Base-by-base conservation (phyloP, 257 asterid species). In the Ehretia macrophylla region DNA sequence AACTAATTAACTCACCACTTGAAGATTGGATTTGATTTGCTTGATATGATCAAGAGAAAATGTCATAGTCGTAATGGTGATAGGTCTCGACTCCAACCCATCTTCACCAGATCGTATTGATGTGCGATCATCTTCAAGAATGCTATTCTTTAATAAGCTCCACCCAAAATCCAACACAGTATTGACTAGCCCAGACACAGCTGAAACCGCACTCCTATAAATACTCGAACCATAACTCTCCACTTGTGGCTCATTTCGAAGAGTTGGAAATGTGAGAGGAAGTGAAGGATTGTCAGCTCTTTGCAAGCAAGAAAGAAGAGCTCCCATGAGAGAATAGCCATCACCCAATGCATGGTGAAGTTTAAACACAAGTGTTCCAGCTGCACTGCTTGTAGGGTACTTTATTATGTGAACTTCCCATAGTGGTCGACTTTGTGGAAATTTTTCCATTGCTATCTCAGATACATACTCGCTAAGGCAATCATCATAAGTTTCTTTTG, bases 281-380 rank as follows among this genome's bases (percentile, higher is more conserved):
- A 78, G 75, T 4, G 75, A 68, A 53, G 83, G 73, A 39, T 78
- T 57, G 46, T 74, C 83, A 8, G 65, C n/a, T n/a, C n/a, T n/a
- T n/a, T n/a, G n/a, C n/a, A n/a, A n/a, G n/a, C n/a, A n/a, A n/a
- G n/a, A n/a, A 17, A 78, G 77, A 5, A 78, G 75, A 10, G 80
- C 77, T 5, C 83, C 83, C 77, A 78, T 74, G 5, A 78, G 16
- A 2, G 83, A 73, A 40, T 69, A 78, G 0, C 83, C 83, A 61
- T 78, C 83, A 20, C 83, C 83, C 10, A 78, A 60, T 68, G 75
- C 62, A 53, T 78, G 83, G 80, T 52, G n/a, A n/a, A 78, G 77
- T 45, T 68, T 78, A 23, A 74, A 74, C 10, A 78, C 66, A n/a
- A 71, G 21, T 64, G 46, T 56, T 54, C 70, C 80, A 35, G 75